Conservation (phyloP, 495 filamentous ascomycete species). For the Xylaria cubensis region DNA sequence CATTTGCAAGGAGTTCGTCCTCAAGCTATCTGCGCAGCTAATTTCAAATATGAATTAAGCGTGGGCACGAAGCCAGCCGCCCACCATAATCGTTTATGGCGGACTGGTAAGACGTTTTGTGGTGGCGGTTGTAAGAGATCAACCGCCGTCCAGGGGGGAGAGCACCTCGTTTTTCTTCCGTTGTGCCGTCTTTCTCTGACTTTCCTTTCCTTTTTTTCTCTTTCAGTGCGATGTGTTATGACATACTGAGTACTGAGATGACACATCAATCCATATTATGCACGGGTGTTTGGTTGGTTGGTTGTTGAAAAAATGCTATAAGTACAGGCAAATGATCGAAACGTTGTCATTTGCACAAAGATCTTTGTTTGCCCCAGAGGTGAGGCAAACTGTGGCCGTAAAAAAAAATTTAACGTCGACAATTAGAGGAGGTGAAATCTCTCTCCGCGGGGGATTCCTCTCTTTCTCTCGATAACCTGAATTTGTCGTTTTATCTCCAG, state of each 20-base stretch:
- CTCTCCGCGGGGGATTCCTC: background rate
- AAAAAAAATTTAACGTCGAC: background rate
- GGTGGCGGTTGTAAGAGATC: background rate
- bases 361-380: background rate
- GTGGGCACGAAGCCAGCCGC: background rate
- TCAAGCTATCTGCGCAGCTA: slow-evolving; percentile 5
- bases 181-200: background rate
- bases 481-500: background rate
- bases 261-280: slow-evolving; percentile 17
- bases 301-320: slow-evolving; percentile 24
- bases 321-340: slow-evolving; percentile 37
- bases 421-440: background rate
- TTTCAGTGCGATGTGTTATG: slow-evolving; percentile 8
- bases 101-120: background rate
- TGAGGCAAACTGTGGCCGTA: background rate
- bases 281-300: background rate
- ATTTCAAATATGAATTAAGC: background rate
- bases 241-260: background rate
- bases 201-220: background rate
- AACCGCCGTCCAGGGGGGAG: background rate
- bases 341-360: slow-evolving; percentile 29
- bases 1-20: slow-evolving; percentile 10
- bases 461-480: slow-evolving; percentile 5
- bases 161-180: background rate
- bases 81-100: background rate